Percentiles rank a stretch among this genome's conserved stretches.
phyloP scores from a whole-genome alignment of 2,329 filamentous ascomycete species.

The Colletotrichum phormii region DNA sequence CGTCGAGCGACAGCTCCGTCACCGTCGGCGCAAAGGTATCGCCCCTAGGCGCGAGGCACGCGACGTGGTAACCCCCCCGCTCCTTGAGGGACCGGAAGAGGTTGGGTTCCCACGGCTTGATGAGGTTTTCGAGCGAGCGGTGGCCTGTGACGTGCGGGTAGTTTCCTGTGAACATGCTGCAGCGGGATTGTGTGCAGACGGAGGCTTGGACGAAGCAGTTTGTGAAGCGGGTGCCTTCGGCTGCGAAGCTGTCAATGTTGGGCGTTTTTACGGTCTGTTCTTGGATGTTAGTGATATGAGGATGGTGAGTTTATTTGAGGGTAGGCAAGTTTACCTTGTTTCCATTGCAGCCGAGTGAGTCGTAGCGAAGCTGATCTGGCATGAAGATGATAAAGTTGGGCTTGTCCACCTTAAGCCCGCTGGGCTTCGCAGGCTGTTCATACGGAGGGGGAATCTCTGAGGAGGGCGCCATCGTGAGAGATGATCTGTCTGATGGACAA shows the following conservation, averaged over 20 bases:
- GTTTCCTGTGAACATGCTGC: conserved; percentile 58
- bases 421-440: conserved; percentile 30
- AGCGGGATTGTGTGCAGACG: conserved; percentile 59
- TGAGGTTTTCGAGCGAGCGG: conserved; percentile 57
- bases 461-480: conserved; percentile 7
- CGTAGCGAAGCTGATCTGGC: conserved; percentile 60
- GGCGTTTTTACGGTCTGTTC: conserved; percentile 46
- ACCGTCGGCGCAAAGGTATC: conserved; percentile 56
- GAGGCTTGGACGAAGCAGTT: conserved; percentile 59
- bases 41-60: conserved; percentile 55
- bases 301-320: neutral
- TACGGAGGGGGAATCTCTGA: conserved; percentile 10
- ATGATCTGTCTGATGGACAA: neutral
- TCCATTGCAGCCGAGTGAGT: conserved; percentile 53
- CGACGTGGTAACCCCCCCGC: conserved; percentile 56
- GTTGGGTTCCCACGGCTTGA: conserved; percentile 62
- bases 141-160: conserved; percentile 60
- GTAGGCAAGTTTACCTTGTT: conserved; percentile 17
- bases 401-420: conserved; percentile 34
- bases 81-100: conserved; percentile 57
- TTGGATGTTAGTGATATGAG: neutral
- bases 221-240: conserved; percentile 52
- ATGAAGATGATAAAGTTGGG: conserved; percentile 58
- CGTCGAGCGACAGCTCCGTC: conserved; percentile 57
- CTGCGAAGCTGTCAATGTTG: conserved; percentile 55